A percentile compares a stretch with the other conserved stretches of the same genome.
Conservation (phyloP, 805 yeast species). For the Candida hungchunana region DNA sequence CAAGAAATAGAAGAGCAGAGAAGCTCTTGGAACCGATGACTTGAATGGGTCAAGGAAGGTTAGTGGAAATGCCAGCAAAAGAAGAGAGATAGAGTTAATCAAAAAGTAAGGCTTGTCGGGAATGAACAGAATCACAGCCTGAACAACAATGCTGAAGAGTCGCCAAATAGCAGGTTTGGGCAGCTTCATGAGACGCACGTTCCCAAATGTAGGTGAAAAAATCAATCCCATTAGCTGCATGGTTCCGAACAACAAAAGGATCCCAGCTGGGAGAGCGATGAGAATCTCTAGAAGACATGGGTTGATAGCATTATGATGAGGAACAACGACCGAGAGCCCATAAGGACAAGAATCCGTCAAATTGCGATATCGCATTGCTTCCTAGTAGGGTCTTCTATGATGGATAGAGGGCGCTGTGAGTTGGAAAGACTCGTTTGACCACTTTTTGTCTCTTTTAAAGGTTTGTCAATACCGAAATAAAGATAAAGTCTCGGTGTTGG, state of each 20-base stretch:
- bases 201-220: constrained; percentile 1
- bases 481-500: too few relatives aligned
- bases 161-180: constrained; percentile 16
- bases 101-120: constrained; percentile 1
- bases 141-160: constrained; percentile 9
- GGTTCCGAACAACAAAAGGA: constrained; percentile 16
- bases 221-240: constrained; percentile 14
- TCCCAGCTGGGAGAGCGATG: constrained; percentile 7
- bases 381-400: too few relatives aligned
- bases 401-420: too few relatives aligned
- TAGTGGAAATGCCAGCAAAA: constrained; percentile 35
- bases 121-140: constrained; percentile 7
- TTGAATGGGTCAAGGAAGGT: constrained; percentile 41
- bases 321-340: constrained; percentile 17
- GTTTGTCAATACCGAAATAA: too few relatives aligned
- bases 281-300: constrained; percentile 23
- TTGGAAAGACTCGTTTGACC: too few relatives aligned
- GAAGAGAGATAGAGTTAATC: constrained; percentile 16
- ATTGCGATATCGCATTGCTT: too few relatives aligned
- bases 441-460: too few relatives aligned
- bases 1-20: constrained; percentile 73
- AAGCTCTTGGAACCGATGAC: constrained; percentile 54
- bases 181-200: constrained; percentile 15
- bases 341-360: too few relatives aligned
- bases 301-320: constrained; percentile 24